Evolutionary conservation across 106 monocot genomes (phyloP).

Genomic region (Platanthera zijinensis): DNA sequence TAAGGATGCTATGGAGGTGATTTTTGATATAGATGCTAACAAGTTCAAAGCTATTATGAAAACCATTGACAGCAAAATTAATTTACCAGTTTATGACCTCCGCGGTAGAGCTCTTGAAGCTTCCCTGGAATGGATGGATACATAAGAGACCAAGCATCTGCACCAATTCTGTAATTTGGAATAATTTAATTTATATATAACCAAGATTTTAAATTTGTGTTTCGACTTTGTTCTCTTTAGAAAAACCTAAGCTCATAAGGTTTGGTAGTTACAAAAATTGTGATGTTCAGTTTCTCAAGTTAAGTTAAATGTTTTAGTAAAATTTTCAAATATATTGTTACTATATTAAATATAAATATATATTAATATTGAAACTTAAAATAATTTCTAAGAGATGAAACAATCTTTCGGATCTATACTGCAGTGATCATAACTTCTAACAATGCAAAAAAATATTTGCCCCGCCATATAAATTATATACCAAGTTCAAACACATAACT

Average conservation of each 20-base stretch:
- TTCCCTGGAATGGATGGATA: constrained; percentile 76
- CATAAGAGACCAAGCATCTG: constrained; percentile 81
- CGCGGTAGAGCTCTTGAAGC: constrained; percentile 46
- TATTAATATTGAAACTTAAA: neutral
- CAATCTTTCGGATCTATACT: neutral
- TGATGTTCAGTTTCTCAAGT: neutral
- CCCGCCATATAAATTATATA: neutral
- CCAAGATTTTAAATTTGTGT: neutral
- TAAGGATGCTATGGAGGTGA: neutral
- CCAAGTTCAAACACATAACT: neutral
- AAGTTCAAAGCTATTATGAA: neutral
- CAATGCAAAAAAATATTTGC: neutral
- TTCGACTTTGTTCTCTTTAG: neutral
- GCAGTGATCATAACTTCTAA: neutral
- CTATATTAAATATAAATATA: no score
- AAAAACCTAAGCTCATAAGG: neutral
- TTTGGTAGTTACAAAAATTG: neutral
- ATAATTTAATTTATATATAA: neutral
- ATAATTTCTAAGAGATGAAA: neutral
- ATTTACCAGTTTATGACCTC: constrained; percentile 86
- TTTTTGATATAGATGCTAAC: neutral
- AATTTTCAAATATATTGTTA: neutral
- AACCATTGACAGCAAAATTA: neutral
- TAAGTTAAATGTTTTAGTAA: neutral
- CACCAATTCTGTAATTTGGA: constrained; percentile 53